phyloP scores from a whole-genome alignment of 2,329 filamentous ascomycete genomes.

The Xylaria polymorpha region DNA sequence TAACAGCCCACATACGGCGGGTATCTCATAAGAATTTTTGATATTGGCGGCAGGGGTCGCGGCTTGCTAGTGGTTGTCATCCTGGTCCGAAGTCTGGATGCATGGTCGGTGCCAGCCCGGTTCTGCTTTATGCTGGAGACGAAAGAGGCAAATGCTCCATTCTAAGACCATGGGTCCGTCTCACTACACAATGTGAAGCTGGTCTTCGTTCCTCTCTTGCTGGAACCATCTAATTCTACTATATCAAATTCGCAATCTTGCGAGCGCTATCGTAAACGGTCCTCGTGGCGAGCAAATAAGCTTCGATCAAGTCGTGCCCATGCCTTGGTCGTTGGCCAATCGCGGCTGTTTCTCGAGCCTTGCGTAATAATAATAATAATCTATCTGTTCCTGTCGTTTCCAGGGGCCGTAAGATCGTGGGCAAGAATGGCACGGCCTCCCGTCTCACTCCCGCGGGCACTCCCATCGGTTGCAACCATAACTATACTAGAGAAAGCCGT shows the following conservation, averaged over 20 bases:
- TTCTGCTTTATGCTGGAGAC: conserved; percentile 12
- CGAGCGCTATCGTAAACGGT: background rate
- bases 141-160: conserved; percentile 10
- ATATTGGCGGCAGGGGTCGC: background rate
- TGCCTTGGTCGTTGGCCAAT: conserved; percentile 15
- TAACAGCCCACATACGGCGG: conserved; percentile 30
- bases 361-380: conserved; percentile 7
- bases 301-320: conserved; percentile 1
- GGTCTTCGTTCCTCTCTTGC: background rate
- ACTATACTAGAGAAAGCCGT: conserved; percentile 22
- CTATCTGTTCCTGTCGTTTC: conserved; percentile 21
- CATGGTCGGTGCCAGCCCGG: conserved; percentile 28
- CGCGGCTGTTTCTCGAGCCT: background rate
- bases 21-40: conserved; percentile 25
- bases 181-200: conserved; percentile 19
- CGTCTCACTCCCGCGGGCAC: conserved; percentile 34
- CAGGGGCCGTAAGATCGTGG: conserved; percentile 27
- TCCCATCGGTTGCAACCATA: conserved; percentile 20
- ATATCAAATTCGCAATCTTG: conserved; percentile 20
- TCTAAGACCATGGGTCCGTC: conserved; percentile 28
- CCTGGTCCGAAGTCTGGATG: conserved; percentile 16
- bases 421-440: conserved; percentile 39
- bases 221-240: background rate
- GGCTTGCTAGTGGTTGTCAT: conserved; percentile 11
- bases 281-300: conserved; percentile 14